Percentiles rank a stretch among this genome's conserved stretches.
These are phyloP conservation scores for Solanum phureja DNA, from an alignment of 257 asterid species.

Conservation along the genomic window DNA sequence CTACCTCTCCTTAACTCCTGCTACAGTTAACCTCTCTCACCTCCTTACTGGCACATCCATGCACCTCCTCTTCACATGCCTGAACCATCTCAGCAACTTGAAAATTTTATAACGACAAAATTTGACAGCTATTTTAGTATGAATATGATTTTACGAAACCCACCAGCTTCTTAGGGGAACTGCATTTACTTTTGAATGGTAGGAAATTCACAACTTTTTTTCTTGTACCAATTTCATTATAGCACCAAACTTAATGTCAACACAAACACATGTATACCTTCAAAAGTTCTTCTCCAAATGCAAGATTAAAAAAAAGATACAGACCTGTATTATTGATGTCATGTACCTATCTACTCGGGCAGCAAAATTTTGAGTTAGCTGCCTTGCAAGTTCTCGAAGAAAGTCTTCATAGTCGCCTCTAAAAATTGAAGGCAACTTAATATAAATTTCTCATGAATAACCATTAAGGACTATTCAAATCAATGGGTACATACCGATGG, in stretches of 20 bases:
- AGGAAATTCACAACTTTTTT: background rate
- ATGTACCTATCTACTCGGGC: constrained; percentile 68
- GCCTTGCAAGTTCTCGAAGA: constrained; percentile 77
- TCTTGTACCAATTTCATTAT: background rate
- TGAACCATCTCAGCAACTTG: background rate
- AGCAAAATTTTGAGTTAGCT: constrained; percentile 51
- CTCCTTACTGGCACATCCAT: background rate
- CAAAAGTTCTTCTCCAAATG: background rate
- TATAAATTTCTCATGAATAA: too few relatives aligned
- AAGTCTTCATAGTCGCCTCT: constrained; percentile 93
- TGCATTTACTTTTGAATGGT: background rate
- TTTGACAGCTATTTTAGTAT: background rate
- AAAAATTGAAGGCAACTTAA: constrained; percentile 7
- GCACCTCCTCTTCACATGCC: background rate
- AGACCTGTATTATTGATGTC: constrained; percentile 88
- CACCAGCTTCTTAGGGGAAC: background rate
- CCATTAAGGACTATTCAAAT: too few relatives aligned
- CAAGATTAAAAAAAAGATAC: background rate
- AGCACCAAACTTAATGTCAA: background rate
- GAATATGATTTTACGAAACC: background rate
- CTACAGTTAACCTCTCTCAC: background rate
- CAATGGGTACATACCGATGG: too few relatives aligned
- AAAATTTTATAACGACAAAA: background rate
- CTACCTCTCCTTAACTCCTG: background rate
- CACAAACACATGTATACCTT: background rate